These are phyloP conservation scores for Phytophthora meadii DNA, from an alignment of 352 stramenopile species.

Conservation along the genomic window DNA sequence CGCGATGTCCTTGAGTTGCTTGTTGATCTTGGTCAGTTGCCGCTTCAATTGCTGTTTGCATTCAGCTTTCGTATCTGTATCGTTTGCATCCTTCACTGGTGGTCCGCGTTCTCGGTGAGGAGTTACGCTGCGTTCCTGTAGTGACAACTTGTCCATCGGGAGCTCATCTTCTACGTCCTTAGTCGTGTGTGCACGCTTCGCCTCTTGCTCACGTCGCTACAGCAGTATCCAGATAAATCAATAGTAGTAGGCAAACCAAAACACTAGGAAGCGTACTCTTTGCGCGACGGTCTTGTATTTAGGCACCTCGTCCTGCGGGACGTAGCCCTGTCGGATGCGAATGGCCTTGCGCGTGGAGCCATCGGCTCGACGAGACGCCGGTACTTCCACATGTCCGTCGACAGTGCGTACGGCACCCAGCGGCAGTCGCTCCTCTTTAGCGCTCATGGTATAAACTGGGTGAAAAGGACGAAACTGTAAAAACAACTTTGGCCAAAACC, in stretches of 20 bases:
- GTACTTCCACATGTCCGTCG: slow-evolving; percentile 73
- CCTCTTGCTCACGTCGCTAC: slow-evolving; percentile 38
- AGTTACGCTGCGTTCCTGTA: slow-evolving; percentile 20
- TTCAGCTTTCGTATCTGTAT: neutral
- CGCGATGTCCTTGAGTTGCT: slow-evolving; percentile 45
- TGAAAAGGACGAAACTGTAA: neutral
- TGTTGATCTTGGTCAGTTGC: slow-evolving; percentile 65
- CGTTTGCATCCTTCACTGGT: neutral
- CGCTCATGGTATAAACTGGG: slow-evolving; percentile 13
- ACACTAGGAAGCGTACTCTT: slow-evolving; percentile 39
- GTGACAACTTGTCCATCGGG: slow-evolving; percentile 42
- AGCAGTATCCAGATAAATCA: neutral
- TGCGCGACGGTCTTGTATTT: slow-evolving; percentile 82
- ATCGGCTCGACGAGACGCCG: slow-evolving; percentile 66
- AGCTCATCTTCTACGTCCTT: slow-evolving; percentile 24
- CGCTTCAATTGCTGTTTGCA: slow-evolving; percentile 46
- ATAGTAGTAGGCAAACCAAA: neutral
- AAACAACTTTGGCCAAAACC: neutral
- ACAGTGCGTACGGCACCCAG: slow-evolving; percentile 68
- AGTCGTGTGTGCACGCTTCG: slow-evolving; percentile 2
- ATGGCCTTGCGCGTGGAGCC: slow-evolving; percentile 82
- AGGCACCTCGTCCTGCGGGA: slow-evolving; percentile 83
- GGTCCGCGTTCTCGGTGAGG: slow-evolving; percentile 1
- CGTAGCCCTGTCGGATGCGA: slow-evolving; percentile 81
- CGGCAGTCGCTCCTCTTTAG: slow-evolving; percentile 41